phyloP scores from a whole-genome alignment of 208 protist species.

The Crithidia bombi region DNA sequence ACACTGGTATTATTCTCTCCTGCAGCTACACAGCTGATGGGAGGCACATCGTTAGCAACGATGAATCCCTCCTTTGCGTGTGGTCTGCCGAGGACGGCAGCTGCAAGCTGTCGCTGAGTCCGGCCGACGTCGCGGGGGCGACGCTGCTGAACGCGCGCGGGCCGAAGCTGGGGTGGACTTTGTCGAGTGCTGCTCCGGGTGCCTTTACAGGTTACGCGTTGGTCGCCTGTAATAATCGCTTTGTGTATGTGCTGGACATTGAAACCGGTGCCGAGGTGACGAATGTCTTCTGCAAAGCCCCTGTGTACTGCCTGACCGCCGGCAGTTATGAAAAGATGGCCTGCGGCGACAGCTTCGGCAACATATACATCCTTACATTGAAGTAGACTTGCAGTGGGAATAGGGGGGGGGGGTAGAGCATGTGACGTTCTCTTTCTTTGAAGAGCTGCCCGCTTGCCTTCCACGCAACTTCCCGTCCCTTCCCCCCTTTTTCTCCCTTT shows the following conservation, averaged over 20 bases:
- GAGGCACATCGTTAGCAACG: conserved; percentile 88
- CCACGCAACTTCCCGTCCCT: no score
- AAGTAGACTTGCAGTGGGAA: neutral
- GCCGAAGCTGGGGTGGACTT: conserved; percentile 74
- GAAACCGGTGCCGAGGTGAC: conserved; percentile 70
- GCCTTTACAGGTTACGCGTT: conserved; percentile 72
- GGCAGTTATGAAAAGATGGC: conserved; percentile 56
- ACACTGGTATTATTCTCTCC: conserved; percentile 80
- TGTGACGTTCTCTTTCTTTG: no score
- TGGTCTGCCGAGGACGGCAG: conserved; percentile 70
- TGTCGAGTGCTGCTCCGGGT: conserved; percentile 76
- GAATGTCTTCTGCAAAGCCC: conserved; percentile 79
- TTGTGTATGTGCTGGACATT: conserved; percentile 85
- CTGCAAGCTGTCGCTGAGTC: conserved; percentile 61
- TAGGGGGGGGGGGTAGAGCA: neutral
- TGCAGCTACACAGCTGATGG: conserved; percentile 85
- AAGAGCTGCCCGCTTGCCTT: no score
- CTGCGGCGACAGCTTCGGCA: conserved; percentile 91
- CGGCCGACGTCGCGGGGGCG: conserved; percentile 52
- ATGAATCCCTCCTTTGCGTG: conserved; percentile 77
- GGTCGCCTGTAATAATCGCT: conserved; percentile 84
- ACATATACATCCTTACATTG: conserved; percentile 45
- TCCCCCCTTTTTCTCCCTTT: no score
- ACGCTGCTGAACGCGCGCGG: conserved; percentile 31
- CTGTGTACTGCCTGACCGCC: conserved; percentile 83